Evolutionary conservation across 2,329 filamentous ascomycete genomes (phyloP).

Genomic region (Fusarium kyushuense): DNA sequence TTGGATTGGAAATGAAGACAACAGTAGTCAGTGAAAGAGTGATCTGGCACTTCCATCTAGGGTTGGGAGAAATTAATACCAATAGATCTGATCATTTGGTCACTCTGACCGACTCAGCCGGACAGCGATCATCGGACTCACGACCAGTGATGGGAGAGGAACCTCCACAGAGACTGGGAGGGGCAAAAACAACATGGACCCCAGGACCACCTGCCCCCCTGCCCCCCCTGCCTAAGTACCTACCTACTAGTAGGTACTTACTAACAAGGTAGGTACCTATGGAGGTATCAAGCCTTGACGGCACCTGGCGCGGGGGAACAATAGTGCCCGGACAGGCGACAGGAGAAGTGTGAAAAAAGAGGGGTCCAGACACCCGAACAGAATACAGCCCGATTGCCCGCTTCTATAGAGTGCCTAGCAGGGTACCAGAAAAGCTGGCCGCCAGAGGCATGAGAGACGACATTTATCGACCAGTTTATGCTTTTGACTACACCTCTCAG

Average conservation of each 20-base stretch:
- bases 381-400: neutral
- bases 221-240: too few species aligned
- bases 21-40: neutral
- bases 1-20: neutral
- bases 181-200: slow-evolving; percentile 35
- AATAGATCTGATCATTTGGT: slow-evolving; percentile 39
- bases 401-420: neutral
- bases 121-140: slow-evolving; percentile 47
- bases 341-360: slow-evolving; percentile 15
- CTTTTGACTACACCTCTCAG: too few species aligned
- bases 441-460: too few species aligned
- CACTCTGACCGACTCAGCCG: slow-evolving; percentile 41
- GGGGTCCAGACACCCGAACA: slow-evolving; percentile 20
- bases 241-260: too few species aligned
- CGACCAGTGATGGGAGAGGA: slow-evolving; percentile 38
- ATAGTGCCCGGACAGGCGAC: neutral
- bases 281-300: slow-evolving; percentile 5
- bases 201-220: neutral
- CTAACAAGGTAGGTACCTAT: too few species aligned
- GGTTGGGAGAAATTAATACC: slow-evolving; percentile 8
- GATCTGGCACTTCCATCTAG: neutral
- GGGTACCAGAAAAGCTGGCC: too few species aligned
- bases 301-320: slow-evolving; percentile 22
- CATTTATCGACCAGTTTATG: too few species aligned
- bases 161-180: slow-evolving; percentile 12